Conservation (phyloP, 2,329 filamentous ascomycete genomes). For the Rachicladosporium sp. region DNA sequence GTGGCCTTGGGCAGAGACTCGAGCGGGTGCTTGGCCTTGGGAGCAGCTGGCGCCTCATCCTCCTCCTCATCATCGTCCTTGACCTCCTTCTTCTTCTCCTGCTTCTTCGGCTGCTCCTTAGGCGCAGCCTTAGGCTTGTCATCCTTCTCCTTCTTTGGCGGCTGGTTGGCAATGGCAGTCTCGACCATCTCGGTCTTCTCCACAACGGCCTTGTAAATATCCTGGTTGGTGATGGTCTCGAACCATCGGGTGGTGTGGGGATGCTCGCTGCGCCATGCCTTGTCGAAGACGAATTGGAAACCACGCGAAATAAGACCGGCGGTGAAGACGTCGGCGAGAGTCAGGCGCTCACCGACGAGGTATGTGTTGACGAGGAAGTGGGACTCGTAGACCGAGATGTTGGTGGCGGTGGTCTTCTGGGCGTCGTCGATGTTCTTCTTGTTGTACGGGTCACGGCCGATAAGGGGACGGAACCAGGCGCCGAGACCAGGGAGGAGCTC, state of each 20-base stretch:
- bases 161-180: constrained; percentile 59
- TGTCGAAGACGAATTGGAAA: constrained; percentile 91
- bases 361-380: constrained; percentile 89
- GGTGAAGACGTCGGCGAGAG: constrained; percentile 85
- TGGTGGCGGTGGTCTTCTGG: constrained; percentile 56
- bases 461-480: constrained; percentile 75
- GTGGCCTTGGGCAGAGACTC: constrained; percentile 70
- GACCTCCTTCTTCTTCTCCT: constrained; percentile 40
- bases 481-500: constrained; percentile 66
- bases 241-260: constrained; percentile 89
- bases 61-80: constrained; percentile 51
- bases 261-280: constrained; percentile 70
- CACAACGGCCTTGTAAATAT: constrained; percentile 73
- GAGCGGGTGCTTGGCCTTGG: constrained; percentile 94
- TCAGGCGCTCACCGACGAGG: constrained; percentile 95
- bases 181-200: constrained; percentile 68
- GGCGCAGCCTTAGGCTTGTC: constrained; percentile 37
- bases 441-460: constrained; percentile 80
- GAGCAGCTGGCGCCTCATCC: constrained; percentile 47
- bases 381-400: constrained; percentile 62
- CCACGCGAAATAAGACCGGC: constrained; percentile 69
- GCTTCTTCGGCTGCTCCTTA: constrained; percentile 16
- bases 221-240: constrained; percentile 84
- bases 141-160: constrained; percentile 55
- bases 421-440: constrained; percentile 89